Base-by-base conservation (phyloP, 2,329 filamentous ascomycete genomes). In the Tolypocladium cylindrosporum region DNA sequence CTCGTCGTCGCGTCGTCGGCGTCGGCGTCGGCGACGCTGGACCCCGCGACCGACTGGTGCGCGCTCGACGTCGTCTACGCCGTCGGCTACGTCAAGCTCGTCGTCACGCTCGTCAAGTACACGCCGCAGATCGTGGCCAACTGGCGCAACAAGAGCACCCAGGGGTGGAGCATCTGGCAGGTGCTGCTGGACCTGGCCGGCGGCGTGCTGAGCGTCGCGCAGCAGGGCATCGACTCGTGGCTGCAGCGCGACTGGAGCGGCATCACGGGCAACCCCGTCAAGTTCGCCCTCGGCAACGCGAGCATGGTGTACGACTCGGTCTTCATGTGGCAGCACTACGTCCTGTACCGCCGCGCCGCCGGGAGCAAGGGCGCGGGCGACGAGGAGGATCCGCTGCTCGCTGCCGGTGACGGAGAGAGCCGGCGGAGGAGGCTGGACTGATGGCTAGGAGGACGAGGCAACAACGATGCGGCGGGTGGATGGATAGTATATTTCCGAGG, bases 101-200 rank as follows among this genome's bases (percentile, higher is more conserved):
- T 92, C 57, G 84, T 96, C 63, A 96, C 93, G 0, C 76, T 97
- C 34, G 82, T 96, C 74, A 99, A 99, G 75, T 97, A 97, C 74
- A 86, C 90, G 53, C 94, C 94, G 6, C 91, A 96, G 77, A 84
- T 89, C 42, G 79, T 88, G 67, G 80, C 88, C 65, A 97, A 97
- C 76, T 91, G 88, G 70, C 85, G 86, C 66, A 91, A 93, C 67
- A 83, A 87, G 69, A 95, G 90, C 58, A 97, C 94, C 1, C 75
- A 81, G 24, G 94, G 94, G 42, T 97, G 93, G 91, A 88, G 85
- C 66, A 97, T 97, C 63, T 77, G 77, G 61, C 87, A 91, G 70
- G 92, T 97, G 65, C 75, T 96, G 53, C 79, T 97, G 11, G 94
- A 97, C 69, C 81, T 96, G 60, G 76, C 79, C 1, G 94, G 94